Percentiles rank a stretch among this genome's conserved stretches.
phyloP scores from a whole-genome alignment of 2,329 filamentous ascomycete species.

The Colletotrichum tabaci region DNA sequence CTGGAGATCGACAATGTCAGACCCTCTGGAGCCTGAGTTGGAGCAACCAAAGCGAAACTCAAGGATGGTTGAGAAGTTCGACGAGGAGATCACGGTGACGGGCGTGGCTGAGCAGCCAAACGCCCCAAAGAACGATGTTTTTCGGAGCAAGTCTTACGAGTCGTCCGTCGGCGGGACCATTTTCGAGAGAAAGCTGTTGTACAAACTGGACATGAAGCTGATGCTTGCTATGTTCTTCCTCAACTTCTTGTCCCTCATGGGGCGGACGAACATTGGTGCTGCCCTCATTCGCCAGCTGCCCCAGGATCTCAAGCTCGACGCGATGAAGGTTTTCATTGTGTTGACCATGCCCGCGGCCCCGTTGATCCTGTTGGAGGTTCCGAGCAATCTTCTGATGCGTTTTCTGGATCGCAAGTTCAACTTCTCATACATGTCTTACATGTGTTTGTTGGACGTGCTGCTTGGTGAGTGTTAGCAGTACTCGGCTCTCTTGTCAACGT shows the following conservation, averaged over 20 bases:
- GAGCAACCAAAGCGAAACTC: constrained; percentile 9
- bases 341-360: constrained; percentile 42
- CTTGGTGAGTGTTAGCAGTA: constrained; percentile 36
- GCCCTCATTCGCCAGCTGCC: constrained; percentile 46
- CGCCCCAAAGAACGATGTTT: background rate
- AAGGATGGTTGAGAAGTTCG: constrained; percentile 14
- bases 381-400: constrained; percentile 46
- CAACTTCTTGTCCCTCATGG: constrained; percentile 48
- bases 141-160: constrained; percentile 13
- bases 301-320: constrained; percentile 45
- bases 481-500: too few species aligned
- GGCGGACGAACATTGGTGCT: constrained; percentile 47
- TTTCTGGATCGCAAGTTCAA: constrained; percentile 37
- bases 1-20: background rate
- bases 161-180: background rate
- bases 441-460: constrained; percentile 43
- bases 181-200: constrained; percentile 48
- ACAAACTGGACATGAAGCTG: constrained; percentile 45
- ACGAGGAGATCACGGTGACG: constrained; percentile 6
- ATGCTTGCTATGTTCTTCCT: constrained; percentile 48
- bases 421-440: constrained; percentile 43
- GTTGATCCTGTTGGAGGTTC: constrained; percentile 43
- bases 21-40: background rate
- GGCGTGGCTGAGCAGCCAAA: background rate
- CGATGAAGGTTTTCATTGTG: constrained; percentile 45